Evolutionary conservation across 2,329 filamentous ascomycete genomes (phyloP).

Genomic region (Cadophora sp.): DNA sequence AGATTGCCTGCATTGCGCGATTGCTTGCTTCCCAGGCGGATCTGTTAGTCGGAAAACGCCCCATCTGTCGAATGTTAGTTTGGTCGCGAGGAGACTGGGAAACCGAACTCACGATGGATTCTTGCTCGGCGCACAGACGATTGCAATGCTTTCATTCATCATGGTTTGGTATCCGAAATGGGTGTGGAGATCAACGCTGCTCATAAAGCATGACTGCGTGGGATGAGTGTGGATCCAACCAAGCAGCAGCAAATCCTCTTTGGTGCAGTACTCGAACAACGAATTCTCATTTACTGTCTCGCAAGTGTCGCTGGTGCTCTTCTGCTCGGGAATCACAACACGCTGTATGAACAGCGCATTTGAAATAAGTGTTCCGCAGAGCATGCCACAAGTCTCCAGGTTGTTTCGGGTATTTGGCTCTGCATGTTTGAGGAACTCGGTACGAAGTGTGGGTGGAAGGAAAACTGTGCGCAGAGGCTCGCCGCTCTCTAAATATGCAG

Average conservation of each 20-base stretch:
- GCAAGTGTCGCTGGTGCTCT: slow-evolving; percentile 89
- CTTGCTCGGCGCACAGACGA: slow-evolving; percentile 90
- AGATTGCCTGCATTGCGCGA: slow-evolving; percentile 77
- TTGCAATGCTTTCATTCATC: slow-evolving; percentile 94
- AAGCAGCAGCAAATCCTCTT: slow-evolving; percentile 43
- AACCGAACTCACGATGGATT: slow-evolving; percentile 68
- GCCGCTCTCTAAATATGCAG: slow-evolving; percentile 89
- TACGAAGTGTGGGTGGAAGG: slow-evolving; percentile 77
- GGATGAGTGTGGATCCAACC: slow-evolving; percentile 97
- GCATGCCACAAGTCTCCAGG: slow-evolving; percentile 92
- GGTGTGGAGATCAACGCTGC: slow-evolving; percentile 90
- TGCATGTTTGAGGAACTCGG: slow-evolving; percentile 77
- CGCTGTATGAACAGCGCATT: slow-evolving; percentile 92
- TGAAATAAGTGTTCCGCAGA: slow-evolving; percentile 88
- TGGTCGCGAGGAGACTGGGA: background rate
- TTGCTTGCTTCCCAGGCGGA: slow-evolving; percentile 86
- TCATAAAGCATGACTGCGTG: slow-evolving; percentile 97
- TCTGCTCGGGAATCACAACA: slow-evolving; percentile 90
- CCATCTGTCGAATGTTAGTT: slow-evolving; percentile 61
- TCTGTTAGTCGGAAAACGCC: slow-evolving; percentile 94
- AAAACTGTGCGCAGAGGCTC: slow-evolving; percentile 87
- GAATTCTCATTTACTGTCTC: slow-evolving; percentile 88
- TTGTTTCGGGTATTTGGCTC: slow-evolving; percentile 78
- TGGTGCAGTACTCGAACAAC: slow-evolving; percentile 81
- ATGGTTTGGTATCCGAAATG: slow-evolving; percentile 95